These are phyloP conservation scores for Monosporascus sp. DNA, from an alignment of 2,329 filamentous ascomycete species.

Conservation along the genomic window DNA sequence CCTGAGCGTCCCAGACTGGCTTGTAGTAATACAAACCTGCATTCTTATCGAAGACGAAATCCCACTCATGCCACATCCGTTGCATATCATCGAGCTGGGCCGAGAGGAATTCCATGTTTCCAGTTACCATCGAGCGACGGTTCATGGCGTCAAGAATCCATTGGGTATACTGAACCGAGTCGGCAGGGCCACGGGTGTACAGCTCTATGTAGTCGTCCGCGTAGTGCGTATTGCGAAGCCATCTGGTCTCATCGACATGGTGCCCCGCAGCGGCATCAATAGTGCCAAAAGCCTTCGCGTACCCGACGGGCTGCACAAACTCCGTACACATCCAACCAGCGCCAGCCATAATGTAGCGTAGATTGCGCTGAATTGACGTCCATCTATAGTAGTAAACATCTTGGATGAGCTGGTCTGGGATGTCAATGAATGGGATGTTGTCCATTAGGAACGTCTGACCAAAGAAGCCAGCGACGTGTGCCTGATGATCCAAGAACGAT, in stretches of 20 bases:
- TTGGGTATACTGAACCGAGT: conserved; percentile 32
- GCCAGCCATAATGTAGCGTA: conserved; percentile 33
- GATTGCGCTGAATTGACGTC: conserved; percentile 35
- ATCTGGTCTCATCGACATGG: conserved; percentile 34
- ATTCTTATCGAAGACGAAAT: conserved; percentile 27
- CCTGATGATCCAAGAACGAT: conserved; percentile 23
- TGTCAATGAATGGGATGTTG: conserved; percentile 40
- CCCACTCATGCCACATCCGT: conserved; percentile 34
- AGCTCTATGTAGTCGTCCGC: conserved; percentile 34
- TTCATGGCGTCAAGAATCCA: conserved; percentile 31
- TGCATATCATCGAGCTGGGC: conserved; percentile 37
- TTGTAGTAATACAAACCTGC: conserved; percentile 37
- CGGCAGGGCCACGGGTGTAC: conserved; percentile 32
- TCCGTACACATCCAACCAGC: conserved; percentile 39
- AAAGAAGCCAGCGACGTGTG: conserved; percentile 15
- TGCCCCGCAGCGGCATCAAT: conserved; percentile 33
- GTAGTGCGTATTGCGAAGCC: conserved; percentile 34
- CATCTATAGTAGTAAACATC: conserved; percentile 43
- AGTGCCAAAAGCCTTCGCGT: conserved; percentile 25
- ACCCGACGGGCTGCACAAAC: conserved; percentile 36
- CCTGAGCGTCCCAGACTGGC: conserved; percentile 39
- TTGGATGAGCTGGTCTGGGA: conserved; percentile 35
- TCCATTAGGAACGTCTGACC: conserved; percentile 24
- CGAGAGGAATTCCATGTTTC: conserved; percentile 30
- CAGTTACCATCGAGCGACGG: conserved; percentile 32